Evolutionary conservation across 2,329 filamentous ascomycete genomes (phyloP).

Genomic region (Sarocladium kiliense): DNA sequence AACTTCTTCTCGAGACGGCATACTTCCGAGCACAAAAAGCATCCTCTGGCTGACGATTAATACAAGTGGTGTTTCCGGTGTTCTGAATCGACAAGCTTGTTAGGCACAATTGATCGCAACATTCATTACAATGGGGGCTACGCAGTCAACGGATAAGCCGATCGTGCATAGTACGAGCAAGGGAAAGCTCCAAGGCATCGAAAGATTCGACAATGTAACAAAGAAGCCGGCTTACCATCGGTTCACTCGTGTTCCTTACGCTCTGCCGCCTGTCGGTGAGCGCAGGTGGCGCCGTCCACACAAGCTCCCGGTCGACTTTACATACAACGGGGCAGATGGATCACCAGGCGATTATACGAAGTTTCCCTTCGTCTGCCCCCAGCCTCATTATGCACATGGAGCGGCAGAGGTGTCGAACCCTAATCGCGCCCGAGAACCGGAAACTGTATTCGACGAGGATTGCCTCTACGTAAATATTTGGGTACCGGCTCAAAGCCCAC

Average conservation of each 20-base stretch:
- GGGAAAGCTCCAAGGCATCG: neutral
- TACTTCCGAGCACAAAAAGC: neutral
- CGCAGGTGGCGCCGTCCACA: conserved; percentile 2
- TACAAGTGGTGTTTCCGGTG: too few relatives aligned
- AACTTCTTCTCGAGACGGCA: too few relatives aligned
- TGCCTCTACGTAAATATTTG: conserved; percentile 1
- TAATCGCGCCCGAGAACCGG: neutral
- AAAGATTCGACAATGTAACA: neutral
- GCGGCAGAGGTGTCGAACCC: neutral
- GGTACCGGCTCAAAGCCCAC: neutral
- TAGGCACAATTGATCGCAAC: neutral
- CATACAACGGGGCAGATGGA: neutral
- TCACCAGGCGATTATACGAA: neutral
- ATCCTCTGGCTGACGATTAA: too few relatives aligned
- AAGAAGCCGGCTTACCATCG: neutral
- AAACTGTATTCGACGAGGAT: neutral
- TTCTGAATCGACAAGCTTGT: too few relatives aligned
- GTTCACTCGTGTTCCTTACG: neutral
- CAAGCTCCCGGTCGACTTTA: conserved; percentile 1
- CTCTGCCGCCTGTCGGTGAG: neutral
- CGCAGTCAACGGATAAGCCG: conserved; percentile 1
- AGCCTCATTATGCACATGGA: neutral
- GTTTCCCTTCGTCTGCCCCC: neutral
- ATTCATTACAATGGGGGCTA: neutral
- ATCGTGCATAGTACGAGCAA: neutral